Base-by-base conservation (phyloP, 202 grass and related monocot genomes). In the Carex arenaria region DNA sequence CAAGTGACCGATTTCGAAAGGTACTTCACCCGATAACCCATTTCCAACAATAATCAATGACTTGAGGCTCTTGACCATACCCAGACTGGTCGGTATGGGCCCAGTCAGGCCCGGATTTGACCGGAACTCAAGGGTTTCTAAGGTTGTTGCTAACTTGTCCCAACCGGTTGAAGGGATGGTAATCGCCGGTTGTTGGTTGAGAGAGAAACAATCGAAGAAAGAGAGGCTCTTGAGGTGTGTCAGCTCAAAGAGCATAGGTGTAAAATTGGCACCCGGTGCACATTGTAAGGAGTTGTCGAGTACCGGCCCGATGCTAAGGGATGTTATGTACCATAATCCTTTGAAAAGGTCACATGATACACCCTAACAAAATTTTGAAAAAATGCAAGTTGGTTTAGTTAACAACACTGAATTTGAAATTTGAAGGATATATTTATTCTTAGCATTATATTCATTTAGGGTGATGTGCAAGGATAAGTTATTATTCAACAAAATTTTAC, bases 261-360 rank as follows among this genome's bases (percentile, higher is more conserved):
- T 89, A 78, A 98, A 98, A 28, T 83, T 84, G 61, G 91, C 88
- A 49, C 84, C 91, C 0, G 77, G 23, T 0, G 83, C 52, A 75
- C 96, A 99, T 68, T 88, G 87, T 15, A 99, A 85, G 3, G 96
- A 99, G 85, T 99, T 96, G 71, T 96, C 96, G 0, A 99, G 91
- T 8, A 94, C 87, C 5, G 96, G 96, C 15, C 96, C 96, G 47
- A 99, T 89, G 93, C 57, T 89, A 2, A 99, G 73, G 64, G 75
- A 61, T 0, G 96, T 92, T 40, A 94, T 87, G 88, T 99, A 91
- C 96, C 96, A 99, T 42, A 95, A 1, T 1, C 93, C 96, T 75
- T 92, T 82, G 67, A 93, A 94, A 47, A 99, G 52, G 7, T 98
- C 96, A 89, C 96, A 98, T 87, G 93, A 95, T 68, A 98, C 96